Conservation (phyloP, 352 stramenopile species). For the Phytophthora multivora region DNA sequence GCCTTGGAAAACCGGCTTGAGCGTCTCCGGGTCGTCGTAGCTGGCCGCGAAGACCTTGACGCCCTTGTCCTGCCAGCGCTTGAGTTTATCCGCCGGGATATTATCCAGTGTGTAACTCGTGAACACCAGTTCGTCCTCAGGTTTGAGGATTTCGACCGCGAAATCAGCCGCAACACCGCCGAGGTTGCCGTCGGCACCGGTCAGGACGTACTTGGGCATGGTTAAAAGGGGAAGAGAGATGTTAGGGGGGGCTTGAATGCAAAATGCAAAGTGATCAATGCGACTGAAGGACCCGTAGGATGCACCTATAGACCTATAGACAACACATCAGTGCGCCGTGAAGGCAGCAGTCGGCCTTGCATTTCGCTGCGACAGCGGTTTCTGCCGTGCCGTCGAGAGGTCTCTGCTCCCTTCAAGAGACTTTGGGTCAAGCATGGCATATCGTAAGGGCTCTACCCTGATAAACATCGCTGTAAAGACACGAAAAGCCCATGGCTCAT, state of each 20-base stretch:
- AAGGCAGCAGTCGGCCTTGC: slow-evolving; percentile 1
- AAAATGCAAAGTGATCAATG: neutral
- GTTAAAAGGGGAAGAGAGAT: neutral
- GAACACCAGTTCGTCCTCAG: neutral
- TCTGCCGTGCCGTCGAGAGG: slow-evolving; percentile 3
- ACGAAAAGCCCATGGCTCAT: neutral
- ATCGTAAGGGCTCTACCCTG: neutral
- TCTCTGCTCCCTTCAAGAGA: slow-evolving; percentile 5
- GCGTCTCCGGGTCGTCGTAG: neutral
- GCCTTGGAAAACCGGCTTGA: neutral
- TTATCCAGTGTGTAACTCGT: neutral
- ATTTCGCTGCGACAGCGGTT: slow-evolving; percentile 2
- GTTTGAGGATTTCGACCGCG: neutral
- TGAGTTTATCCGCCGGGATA: too few relatives aligned
- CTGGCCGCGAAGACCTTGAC: neutral
- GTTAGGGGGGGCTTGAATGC: neutral
- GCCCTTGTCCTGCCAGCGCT: neutral
- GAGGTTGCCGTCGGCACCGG: neutral
- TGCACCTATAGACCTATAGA: neutral
- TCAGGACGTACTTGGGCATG: neutral
- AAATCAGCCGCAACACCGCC: neutral
- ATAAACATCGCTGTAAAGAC: neutral
- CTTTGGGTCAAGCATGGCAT: neutral
- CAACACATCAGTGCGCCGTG: neutral
- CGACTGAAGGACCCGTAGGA: neutral